Conservation (phyloP, 495 filamentous ascomycete species). For the Lepidopterella palustris region DNA sequence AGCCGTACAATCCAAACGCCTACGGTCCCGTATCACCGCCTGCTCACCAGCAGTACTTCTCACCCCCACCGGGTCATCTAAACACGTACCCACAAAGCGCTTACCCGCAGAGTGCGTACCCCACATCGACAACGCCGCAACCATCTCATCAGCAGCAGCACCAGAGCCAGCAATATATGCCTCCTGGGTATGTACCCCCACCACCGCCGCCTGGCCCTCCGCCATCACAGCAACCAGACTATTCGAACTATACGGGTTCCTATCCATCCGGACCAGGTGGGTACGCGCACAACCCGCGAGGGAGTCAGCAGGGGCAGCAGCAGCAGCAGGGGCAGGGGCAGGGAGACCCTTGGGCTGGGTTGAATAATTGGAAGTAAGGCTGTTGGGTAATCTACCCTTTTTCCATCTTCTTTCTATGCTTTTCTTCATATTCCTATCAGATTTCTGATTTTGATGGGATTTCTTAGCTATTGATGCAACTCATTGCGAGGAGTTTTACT, state of each 20-base stretch:
- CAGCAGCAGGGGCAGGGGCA: constrained; percentile 43
- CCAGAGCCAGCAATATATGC: constrained; percentile 40
- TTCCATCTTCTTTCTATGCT: not conserved
- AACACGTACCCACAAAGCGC: constrained; percentile 9
- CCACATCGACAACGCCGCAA: constrained; percentile 12
- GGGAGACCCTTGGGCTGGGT: constrained; percentile 74
- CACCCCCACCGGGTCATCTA: constrained; percentile 19
- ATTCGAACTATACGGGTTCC: constrained; percentile 40
- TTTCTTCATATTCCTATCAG: not conserved
- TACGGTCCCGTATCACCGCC: constrained; percentile 38
- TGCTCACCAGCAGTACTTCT: constrained; percentile 35
- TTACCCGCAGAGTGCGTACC: constrained; percentile 10
- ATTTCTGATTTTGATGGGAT: not conserved
- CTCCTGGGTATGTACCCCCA: constrained; percentile 81
- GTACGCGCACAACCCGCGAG: constrained; percentile 48
- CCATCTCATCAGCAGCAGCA: constrained; percentile 18
- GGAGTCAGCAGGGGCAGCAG: constrained; percentile 32
- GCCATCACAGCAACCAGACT: constrained; percentile 57
- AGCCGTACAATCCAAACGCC: constrained; percentile 40
- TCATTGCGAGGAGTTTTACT: not conserved
- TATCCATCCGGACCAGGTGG: constrained; percentile 56
- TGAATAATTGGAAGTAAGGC: constrained; percentile 76
- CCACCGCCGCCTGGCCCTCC: constrained; percentile 76
- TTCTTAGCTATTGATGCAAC: not conserved
- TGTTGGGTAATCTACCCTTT: not conserved